Conservation (phyloP, 768 basidiomycete genomes). For the Amanita exitialis region DNA sequence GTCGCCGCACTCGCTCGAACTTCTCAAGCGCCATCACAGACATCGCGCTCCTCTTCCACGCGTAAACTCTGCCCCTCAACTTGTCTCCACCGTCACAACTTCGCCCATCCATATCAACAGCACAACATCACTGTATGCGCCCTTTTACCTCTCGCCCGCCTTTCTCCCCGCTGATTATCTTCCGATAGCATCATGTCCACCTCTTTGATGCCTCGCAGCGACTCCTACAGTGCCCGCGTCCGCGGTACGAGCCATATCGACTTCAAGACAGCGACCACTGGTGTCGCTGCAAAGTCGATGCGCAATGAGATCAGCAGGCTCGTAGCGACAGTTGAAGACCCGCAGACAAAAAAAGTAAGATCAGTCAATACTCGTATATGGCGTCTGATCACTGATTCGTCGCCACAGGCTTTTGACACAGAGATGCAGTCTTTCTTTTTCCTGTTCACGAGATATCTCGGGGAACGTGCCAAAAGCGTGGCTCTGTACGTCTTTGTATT, state of each 20-base stretch:
- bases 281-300: constrained; percentile 92
- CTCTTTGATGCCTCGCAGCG: constrained; percentile 50
- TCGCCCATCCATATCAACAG: constrained; percentile 47
- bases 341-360: constrained; percentile 69
- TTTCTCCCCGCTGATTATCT: constrained; percentile 9
- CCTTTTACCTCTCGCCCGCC: constrained; percentile 11
- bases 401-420: constrained; percentile 69
- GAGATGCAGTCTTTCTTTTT: constrained; percentile 97
- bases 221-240: constrained; percentile 62
- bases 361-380: constrained; percentile 5
- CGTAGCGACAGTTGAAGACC: constrained; percentile 77
- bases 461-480: constrained; percentile 76
- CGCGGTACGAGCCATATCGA: constrained; percentile 80
- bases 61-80: constrained; percentile 42
- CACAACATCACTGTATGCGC: constrained; percentile 22
- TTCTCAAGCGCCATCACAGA: constrained; percentile 57
- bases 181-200: constrained; percentile 35
- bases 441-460: constrained; percentile 90
- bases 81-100: constrained; percentile 59
- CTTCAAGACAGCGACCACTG: constrained; percentile 97
- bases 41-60: constrained; percentile 34
- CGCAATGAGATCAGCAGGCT: constrained; percentile 95
- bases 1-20: constrained; percentile 17
- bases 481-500: constrained; percentile 55
- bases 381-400: constrained; percentile 12